phyloP scores from a whole-genome alignment of 1,284 basidiomycete genomes.

The Coniophora puteana region DNA sequence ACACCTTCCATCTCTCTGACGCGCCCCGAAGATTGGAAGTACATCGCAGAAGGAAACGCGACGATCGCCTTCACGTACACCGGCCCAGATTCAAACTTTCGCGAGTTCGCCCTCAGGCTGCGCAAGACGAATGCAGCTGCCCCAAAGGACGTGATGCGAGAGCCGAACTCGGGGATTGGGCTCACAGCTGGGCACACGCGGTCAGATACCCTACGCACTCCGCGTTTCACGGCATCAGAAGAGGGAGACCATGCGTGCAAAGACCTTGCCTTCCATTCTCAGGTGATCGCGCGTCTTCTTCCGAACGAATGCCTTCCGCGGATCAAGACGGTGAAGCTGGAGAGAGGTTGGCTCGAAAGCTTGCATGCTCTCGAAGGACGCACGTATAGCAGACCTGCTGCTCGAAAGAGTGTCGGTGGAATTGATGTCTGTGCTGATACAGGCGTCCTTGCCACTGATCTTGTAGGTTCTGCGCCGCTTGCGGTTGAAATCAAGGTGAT shows the following conservation, averaged over 20 bases:
- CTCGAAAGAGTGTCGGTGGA: slow-evolving; percentile 48
- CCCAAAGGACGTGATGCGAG: not conserved
- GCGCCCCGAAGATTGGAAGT: slow-evolving; percentile 66
- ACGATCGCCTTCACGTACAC: slow-evolving; percentile 82
- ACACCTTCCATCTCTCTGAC: slow-evolving; percentile 31
- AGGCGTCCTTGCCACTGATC: slow-evolving; percentile 71
- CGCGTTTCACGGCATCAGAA: too few relatives aligned
- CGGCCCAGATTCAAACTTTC: slow-evolving; percentile 49
- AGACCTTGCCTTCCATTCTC: slow-evolving; percentile 63
- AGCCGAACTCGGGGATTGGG: not conserved
- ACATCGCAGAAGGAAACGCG: slow-evolving; percentile 87
- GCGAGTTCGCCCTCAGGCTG: slow-evolving; percentile 69
- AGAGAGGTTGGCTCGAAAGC: slow-evolving; percentile 56
- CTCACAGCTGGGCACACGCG: too few relatives aligned
- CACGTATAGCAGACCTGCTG: slow-evolving; percentile 49
- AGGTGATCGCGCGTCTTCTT: slow-evolving; percentile 58
- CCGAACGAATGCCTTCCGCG: slow-evolving; percentile 54
- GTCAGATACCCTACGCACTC: slow-evolving; percentile 34
- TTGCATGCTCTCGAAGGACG: slow-evolving; percentile 46
- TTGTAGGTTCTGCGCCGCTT: slow-evolving; percentile 56
- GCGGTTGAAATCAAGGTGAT: slow-evolving; percentile 86
- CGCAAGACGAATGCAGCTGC: slow-evolving; percentile 43
- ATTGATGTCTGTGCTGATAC: slow-evolving; percentile 55
- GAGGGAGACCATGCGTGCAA: too few relatives aligned
- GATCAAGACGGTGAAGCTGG: slow-evolving; percentile 49